Base-by-base conservation (phyloP, 2,329 filamentous ascomycete genomes). In the Parastagonospora nodorum region DNA sequence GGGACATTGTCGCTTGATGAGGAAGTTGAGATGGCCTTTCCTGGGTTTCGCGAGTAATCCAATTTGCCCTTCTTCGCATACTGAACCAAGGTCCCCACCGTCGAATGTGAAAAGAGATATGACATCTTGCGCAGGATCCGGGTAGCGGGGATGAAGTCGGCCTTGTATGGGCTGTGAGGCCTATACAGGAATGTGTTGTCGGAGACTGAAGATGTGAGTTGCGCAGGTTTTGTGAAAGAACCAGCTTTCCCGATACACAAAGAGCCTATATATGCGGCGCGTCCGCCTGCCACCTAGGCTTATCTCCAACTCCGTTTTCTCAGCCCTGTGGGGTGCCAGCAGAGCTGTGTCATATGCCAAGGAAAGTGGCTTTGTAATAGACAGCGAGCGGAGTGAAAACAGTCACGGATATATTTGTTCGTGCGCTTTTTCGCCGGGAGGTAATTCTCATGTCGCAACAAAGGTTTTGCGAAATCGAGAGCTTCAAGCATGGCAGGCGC, bases 41-140 rank as follows among this genome's bases (percentile, higher is more conserved):
- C 45, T 4, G 49, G 48, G 8, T 31, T 49, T 15, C 61, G 57
- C 5, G 61, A 48, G 45, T 55, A 66, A 38, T 61, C 57, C 28
- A 66, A 56, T 38, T 55, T 64, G 37, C 61, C 53, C 30, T 66
- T 45, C 32, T 51, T 61, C 24, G 52, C 45, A 41, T 63, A 64
- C 29, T 58, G 63, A 4, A 50, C 31, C 11, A 54, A 14, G 1
- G 60, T 63, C 8, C 63, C 63, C 2, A 62, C 46, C 3, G 53
- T 42, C 2, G 60, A 63, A 36, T 66, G 61, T 14, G 48, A 43
- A 28, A 66, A 57, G 4, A 66, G 43, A 36, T 63, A 61, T 5
- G 60, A 55, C 63, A 66, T 66, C 19, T 10, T 55, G 48, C 10
- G 24, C 14, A 15, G n/a, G 8, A n/a, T 11, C 28, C 28, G 11